Conservation (phyloP, 176 grass and related monocot species). For the Carex pumila region DNA sequence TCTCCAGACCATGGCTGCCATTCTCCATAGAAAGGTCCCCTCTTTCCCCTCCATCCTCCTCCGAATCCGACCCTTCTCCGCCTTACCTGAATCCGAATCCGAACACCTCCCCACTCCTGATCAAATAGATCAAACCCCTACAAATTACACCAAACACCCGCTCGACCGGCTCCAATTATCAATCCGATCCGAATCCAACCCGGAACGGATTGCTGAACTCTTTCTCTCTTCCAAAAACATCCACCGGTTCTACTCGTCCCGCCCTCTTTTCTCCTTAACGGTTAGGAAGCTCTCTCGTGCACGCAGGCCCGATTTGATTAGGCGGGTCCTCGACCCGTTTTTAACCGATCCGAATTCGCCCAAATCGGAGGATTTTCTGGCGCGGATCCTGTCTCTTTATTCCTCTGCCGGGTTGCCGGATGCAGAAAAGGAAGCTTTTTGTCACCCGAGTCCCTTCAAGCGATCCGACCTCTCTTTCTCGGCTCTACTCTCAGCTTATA, state of each 20-base stretch:
- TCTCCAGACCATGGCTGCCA: conserved; percentile 42
- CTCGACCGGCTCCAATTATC: conserved; percentile 42
- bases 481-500: conserved; percentile 47
- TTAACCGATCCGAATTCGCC: conserved; percentile 48
- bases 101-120: neutral
- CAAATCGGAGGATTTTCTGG: conserved; percentile 54
- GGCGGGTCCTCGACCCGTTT: conserved; percentile 40
- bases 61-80: conserved; percentile 36
- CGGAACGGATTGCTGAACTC: conserved; percentile 54
- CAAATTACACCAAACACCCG: conserved; percentile 6
- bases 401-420: conserved; percentile 32
- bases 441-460: neutral
- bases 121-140: neutral
- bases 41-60: conserved; percentile 14
- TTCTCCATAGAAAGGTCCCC: conserved; percentile 35
- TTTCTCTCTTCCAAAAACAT: conserved; percentile 41
- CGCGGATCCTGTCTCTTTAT: conserved; percentile 60
- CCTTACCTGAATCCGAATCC: conserved; percentile 34
- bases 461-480: conserved; percentile 62
- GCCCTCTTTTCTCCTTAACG: conserved; percentile 55
- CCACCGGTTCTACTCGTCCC: conserved; percentile 48
- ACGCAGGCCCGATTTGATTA: conserved; percentile 64
- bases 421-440: conserved; percentile 45
- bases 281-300: conserved; percentile 46
- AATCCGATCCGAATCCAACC: conserved; percentile 48